Percentiles rank a stretch among this genome's conserved stretches.
Evolutionary conservation across 169 alveolate genomes (phyloP).

Genomic region (Plasmodium berghei): DNA sequence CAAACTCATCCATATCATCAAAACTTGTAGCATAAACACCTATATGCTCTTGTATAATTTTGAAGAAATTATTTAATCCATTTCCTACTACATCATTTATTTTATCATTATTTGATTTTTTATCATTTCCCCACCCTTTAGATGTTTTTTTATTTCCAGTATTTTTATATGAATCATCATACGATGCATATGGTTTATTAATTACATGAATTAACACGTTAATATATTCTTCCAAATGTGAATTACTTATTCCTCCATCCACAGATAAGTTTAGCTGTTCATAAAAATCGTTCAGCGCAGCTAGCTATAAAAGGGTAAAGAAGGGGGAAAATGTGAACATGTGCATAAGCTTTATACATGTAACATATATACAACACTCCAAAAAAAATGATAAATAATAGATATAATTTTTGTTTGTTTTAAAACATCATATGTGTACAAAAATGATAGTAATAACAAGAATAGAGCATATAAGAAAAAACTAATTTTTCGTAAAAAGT

Average conservation of each 20-base stretch:
- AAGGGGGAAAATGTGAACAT: neutral
- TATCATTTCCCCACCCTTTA: slow-evolving; percentile 14
- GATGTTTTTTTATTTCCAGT: slow-evolving; percentile 13
- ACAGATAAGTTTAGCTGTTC: slow-evolving; percentile 69
- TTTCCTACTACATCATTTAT: slow-evolving; percentile 42
- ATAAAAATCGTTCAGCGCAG: slow-evolving; percentile 72
- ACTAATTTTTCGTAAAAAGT: no score
- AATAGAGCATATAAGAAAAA: no score
- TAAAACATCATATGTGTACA: no score
- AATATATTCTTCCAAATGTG: slow-evolving; percentile 73
- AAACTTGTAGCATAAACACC: slow-evolving; percentile 58
- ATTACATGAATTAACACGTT: slow-evolving; percentile 74
- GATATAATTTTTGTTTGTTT: neutral
- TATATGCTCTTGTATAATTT: slow-evolving; percentile 70
- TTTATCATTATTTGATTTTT: slow-evolving; percentile 17
- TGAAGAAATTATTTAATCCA: slow-evolving; percentile 56
- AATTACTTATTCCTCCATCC: slow-evolving; percentile 63
- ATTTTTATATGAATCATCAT: slow-evolving; percentile 37
- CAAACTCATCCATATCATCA: slow-evolving; percentile 22
- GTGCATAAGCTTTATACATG: neutral
- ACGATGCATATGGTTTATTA: slow-evolving; percentile 39
- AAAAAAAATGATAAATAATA: neutral
- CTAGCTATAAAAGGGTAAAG: slow-evolving; percentile 33
- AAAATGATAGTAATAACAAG: no score
- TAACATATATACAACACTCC: neutral